A percentile compares a stretch with the other conserved stretches of the same genome.
Evolutionary conservation across 768 basidiomycete species (phyloP).

Genomic region (Agrocybe praecox): DNA sequence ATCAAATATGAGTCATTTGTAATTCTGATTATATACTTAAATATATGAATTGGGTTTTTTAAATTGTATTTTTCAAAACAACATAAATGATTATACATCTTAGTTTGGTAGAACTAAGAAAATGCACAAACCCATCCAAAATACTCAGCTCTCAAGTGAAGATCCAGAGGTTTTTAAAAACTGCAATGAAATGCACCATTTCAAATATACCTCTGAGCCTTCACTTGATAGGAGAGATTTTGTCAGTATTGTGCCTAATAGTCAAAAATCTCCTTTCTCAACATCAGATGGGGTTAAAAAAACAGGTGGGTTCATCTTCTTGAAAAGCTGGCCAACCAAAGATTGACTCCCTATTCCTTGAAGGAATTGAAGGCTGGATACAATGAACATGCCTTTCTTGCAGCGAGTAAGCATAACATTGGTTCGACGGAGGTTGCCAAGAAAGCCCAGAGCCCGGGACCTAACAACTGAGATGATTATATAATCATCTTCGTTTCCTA

Average conservation of each 20-base stretch:
- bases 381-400: slow-evolving; percentile 77
- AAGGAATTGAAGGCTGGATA: slow-evolving; percentile 65
- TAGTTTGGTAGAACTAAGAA: not conserved
- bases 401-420: slow-evolving; percentile 91
- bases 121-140: not conserved
- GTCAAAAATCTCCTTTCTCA: slow-evolving; percentile 30
- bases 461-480: slow-evolving; percentile 77
- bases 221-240: slow-evolving; percentile 5
- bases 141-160: not conserved
- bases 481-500: slow-evolving; percentile 84
- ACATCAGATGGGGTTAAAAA: slow-evolving; percentile 28
- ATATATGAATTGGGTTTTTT: not conserved
- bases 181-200: not conserved
- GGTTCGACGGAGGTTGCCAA: slow-evolving; percentile 63
- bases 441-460: slow-evolving; percentile 61
- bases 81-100: not conserved
- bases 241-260: not conserved
- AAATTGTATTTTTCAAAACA: not conserved
- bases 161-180: not conserved
- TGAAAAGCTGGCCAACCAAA: slow-evolving; percentile 44
- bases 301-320: slow-evolving; percentile 32
- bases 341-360: slow-evolving; percentile 48
- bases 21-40: slow-evolving; percentile 5
- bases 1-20: slow-evolving; percentile 29
- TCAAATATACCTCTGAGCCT: not conserved